phyloP scores from a whole-genome alignment of 768 basidiomycete genomes.

The Calocybe gangraenosa region DNA sequence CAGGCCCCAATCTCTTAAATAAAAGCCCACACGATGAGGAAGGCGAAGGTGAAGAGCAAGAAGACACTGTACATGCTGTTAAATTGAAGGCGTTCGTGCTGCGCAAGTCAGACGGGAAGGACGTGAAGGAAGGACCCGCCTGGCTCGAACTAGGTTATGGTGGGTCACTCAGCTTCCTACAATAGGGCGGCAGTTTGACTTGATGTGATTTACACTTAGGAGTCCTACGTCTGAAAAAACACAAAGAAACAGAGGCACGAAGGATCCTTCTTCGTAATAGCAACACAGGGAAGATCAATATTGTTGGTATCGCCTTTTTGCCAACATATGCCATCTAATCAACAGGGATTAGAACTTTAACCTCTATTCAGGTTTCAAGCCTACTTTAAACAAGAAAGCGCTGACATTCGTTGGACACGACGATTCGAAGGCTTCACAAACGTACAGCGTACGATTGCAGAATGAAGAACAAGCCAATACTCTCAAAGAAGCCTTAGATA shows the following conservation, averaged over 20 bases:
- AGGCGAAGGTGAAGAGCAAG: constrained; percentile 80
- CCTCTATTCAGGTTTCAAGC: constrained; percentile 55
- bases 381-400: constrained; percentile 45
- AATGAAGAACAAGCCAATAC: constrained; percentile 54
- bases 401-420: constrained; percentile 72
- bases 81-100: constrained; percentile 63
- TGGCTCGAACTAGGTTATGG: constrained; percentile 73
- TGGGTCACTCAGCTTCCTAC: constrained; percentile 27
- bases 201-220: constrained; percentile 36
- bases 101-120: constrained; percentile 40
- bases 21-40: constrained; percentile 58
- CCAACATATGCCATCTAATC: neutral
- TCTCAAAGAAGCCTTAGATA: constrained; percentile 56
- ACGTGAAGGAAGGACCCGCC: constrained; percentile 30
- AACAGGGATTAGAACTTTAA: constrained; percentile 72
- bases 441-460: constrained; percentile 60
- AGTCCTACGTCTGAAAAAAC: constrained; percentile 66
- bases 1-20: constrained; percentile 18
- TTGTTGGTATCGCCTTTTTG: constrained; percentile 43
- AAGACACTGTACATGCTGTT: constrained; percentile 58
- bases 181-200: neutral
- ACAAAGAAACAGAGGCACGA: constrained; percentile 56
- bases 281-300: constrained; percentile 67
- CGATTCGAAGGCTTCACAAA: constrained; percentile 42
- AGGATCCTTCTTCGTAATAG: constrained; percentile 70